Evolutionary conservation across 129 eudicot species (phyloP), one percentile per base, ranked within the genome.

Genomic region (Rutidosis leptorrhynchoides): DNA sequence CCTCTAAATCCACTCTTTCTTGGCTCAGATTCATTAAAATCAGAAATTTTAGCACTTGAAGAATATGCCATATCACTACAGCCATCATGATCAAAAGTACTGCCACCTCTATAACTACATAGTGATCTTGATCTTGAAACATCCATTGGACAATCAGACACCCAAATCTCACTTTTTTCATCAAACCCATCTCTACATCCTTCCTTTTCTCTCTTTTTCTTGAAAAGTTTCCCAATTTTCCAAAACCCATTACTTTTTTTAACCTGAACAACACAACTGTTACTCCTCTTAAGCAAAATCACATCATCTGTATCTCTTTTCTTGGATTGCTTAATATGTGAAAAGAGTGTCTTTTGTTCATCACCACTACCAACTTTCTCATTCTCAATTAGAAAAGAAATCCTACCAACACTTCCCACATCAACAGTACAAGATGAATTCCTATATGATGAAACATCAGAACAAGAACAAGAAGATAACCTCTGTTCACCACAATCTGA

Each of bases 401-500:
- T 85, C 68, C 97, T 77, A 2, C 94, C 96, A 30, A 85, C 87
- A 67, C 86, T 77, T 16, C 87, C 95, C 15, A 84, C 85, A 62
- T 84, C 95, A 67, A 79, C 78, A 14, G 95, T 80, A 46, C 89
- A 76, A 19, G 86, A 90, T 12, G 93, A 85, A 49, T 84, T 90
- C 11, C 90, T 73, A 48, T 84, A 78, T 0, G 97, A 87, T 20
- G 92, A 88, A 7, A 76, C 71, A 67, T 87, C 98, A 56, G 97
- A 91, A 52, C 98, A 92, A 37, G 98, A 88, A 68, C 98, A 92
- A 6, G 96, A 92, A 58, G 98, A 88, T 9, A 82, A 71, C 21
- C 98, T 76, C 57, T 92, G 98, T 71, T 92, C 96, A 12, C 96
- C 96, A 75, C 96, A 88, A 11, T 85, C 95, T 14, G 95, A 78